Evolutionary conservation across 257 asterid genomes (phyloP).

Genomic region (Mentha longifolia): DNA sequence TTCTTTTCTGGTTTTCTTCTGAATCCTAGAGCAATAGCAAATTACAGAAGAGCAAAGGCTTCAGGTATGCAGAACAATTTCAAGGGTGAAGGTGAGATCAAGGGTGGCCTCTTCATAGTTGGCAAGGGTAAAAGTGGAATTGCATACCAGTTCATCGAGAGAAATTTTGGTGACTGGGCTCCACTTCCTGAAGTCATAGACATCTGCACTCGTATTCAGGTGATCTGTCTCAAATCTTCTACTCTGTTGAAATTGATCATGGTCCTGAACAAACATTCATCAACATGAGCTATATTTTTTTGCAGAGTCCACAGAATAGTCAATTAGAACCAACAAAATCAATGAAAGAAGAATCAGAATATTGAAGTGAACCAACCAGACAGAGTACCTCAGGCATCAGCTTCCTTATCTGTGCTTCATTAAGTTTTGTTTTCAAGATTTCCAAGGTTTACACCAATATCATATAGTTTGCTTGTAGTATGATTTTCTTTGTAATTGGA

Average conservation of each 20-base stretch:
- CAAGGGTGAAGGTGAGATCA: constrained; percentile 82
- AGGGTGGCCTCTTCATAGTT: constrained; percentile 78
- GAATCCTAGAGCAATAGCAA: constrained; percentile 81
- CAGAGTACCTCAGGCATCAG: constrained; percentile 14
- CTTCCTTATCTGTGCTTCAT: constrained; percentile 11
- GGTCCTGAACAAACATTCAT: constrained; percentile 30
- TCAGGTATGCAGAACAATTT: constrained; percentile 65
- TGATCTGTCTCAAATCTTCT: constrained; percentile 34
- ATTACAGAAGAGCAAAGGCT: constrained; percentile 76
- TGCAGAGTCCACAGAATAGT: constrained; percentile 38
- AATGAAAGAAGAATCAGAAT: constrained; percentile 34
- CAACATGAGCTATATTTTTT: constrained; percentile 14
- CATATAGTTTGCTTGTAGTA: constrained; percentile 15
- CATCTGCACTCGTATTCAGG: constrained; percentile 77
- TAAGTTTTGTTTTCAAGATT: constrained; percentile 22
- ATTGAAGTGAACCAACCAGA: constrained; percentile 31
- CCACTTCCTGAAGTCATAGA: constrained; percentile 76
- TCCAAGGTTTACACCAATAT: constrained; percentile 8
- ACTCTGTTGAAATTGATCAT: constrained; percentile 11
- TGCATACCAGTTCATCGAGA: constrained; percentile 84
- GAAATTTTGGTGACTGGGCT: constrained; percentile 92
- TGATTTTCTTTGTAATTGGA: constrained; percentile 2
- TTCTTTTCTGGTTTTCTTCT: constrained; percentile 79
- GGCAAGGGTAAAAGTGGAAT: constrained; percentile 79
- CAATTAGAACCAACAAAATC: constrained; percentile 34